Conservation (phyloP, 2,329 filamentous ascomycete genomes). For the Penicillium occitanis region DNA sequence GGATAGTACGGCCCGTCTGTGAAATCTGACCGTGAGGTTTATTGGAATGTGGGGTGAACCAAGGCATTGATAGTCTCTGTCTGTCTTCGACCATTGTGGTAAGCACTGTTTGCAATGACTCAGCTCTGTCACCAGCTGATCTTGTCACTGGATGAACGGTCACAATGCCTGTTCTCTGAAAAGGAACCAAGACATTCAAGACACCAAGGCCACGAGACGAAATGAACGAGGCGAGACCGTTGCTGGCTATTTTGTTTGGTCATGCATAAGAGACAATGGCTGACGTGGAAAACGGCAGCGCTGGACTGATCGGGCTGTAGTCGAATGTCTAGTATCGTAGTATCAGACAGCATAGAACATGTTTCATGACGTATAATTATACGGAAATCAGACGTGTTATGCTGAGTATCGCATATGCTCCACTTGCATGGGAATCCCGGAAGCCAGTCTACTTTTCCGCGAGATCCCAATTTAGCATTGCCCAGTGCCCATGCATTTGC, state of each 20-base stretch:
- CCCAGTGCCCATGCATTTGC: neutral
- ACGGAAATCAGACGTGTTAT: slow-evolving; percentile 13
- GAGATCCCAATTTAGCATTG: neutral
- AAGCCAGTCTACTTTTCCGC: slow-evolving; percentile 19
- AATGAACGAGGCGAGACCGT: neutral
- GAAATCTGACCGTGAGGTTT: neutral
- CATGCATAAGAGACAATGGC: slow-evolving; percentile 1
- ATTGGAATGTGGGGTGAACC: slow-evolving; percentile 15
- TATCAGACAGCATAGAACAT: slow-evolving; percentile 3
- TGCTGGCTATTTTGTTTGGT: neutral
- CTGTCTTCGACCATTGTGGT: neutral
- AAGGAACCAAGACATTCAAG: neutral
- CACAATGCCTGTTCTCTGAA: neutral
- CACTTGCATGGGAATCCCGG: slow-evolving; percentile 14
- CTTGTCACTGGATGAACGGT: neutral
- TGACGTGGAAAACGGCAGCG: neutral
- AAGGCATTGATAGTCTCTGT: neutral
- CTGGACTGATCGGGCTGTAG: neutral
- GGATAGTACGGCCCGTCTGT: slow-evolving; percentile 15
- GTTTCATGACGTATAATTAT: slow-evolving; percentile 17
- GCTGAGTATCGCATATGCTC: slow-evolving; percentile 8
- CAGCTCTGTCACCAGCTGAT: neutral
- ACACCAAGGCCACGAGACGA: slow-evolving; percentile 3
- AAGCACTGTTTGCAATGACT: neutral
- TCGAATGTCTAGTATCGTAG: neutral